Base-by-base conservation (phyloP, 371 early-diverging fungal species). In the Amoeboaphelidium occidentale region DNA sequence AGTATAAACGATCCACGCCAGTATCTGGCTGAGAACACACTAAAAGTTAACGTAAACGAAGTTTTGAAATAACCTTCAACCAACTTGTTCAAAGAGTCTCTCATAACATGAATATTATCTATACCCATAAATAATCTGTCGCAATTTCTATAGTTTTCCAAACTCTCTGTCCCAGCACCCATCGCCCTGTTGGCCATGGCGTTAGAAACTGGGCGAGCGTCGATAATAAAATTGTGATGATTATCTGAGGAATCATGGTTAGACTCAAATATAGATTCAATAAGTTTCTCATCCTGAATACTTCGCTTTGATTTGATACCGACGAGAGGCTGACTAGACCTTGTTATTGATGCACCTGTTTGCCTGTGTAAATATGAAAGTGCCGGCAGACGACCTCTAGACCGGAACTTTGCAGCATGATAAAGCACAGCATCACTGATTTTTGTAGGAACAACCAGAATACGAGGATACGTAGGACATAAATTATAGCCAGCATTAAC, bases 91-190 rank as follows among this genome's bases (percentile, higher is more conserved):
- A 86, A 58, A 52, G 81, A 79, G 44, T 87, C 91, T 25, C 96
- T 65, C 75, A 94, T 85, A 4, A 91, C 91, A 55, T 96, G 97
- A 54, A 96, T 96, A 57, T 96, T 96, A 51, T 89, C 93, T 52
- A 96, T 91, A 0, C 87, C 87, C 55, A 86, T 69, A 57, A 81
- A 87, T 45, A 66, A 67, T 47, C 84, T 75, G 59, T 78, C 75
- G 53, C 87, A 86, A 48, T 79, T 75, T 43, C 72, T 65, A 58
- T 96, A 96, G 54, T 91, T 76, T 47, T 91, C 90, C 67, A 79
- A 75, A 61, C 76, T 86, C 54, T 92, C 93, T 3, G 83, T 79
- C 1, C 97, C 97, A 17, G 89, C 88, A 0, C 93, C 97, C 43
- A 88, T 74, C 1, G 89, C 93, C 0, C 76, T 78, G 58, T 90